phyloP scores from a whole-genome alignment of 1,284 basidiomycete species.

The Pseudozyma tsukubaensis region DNA sequence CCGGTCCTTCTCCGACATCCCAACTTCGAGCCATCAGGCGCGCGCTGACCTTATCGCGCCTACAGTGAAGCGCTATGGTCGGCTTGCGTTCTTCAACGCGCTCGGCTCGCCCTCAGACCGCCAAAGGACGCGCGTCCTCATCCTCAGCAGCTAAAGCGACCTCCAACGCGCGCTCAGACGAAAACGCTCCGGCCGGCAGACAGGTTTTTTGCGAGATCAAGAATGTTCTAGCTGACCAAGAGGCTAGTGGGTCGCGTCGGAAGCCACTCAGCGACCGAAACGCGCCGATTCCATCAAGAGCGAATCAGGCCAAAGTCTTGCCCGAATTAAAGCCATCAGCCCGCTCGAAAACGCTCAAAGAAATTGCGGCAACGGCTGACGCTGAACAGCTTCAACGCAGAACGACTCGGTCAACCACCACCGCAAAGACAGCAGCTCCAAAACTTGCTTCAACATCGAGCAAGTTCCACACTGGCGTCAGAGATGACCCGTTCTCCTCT shows the following conservation, averaged over 20 bases:
- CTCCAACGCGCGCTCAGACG: conserved; percentile 10
- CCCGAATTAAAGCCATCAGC: too few species aligned
- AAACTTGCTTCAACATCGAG: too few species aligned
- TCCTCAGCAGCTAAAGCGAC: conserved; percentile 24
- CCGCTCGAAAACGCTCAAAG: too few species aligned
- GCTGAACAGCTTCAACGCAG: too few species aligned
- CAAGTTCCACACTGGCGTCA: neutral
- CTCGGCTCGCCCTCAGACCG: neutral
- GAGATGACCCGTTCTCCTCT: conserved; percentile 3
- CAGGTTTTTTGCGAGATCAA: conserved; percentile 21
- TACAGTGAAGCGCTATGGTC: conserved; percentile 8
- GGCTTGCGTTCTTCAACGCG: conserved; percentile 12
- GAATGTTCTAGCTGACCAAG: conserved; percentile 14
- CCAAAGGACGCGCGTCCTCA: conserved; percentile 12
- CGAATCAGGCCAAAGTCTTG: neutral
- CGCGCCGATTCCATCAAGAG: neutral
- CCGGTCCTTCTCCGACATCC: neutral
- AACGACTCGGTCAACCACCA: too few species aligned
- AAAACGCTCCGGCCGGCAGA: conserved; percentile 16
- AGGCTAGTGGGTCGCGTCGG: conserved; percentile 10
- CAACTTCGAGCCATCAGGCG: neutral
- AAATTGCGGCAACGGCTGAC: too few species aligned
- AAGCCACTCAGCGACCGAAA: conserved; percentile 34
- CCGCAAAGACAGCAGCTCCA: too few species aligned
- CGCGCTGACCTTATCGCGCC: conserved; percentile 1